phyloP scores from a whole-genome alignment of 441 rosid genomes.

The Jatropha multifida region DNA sequence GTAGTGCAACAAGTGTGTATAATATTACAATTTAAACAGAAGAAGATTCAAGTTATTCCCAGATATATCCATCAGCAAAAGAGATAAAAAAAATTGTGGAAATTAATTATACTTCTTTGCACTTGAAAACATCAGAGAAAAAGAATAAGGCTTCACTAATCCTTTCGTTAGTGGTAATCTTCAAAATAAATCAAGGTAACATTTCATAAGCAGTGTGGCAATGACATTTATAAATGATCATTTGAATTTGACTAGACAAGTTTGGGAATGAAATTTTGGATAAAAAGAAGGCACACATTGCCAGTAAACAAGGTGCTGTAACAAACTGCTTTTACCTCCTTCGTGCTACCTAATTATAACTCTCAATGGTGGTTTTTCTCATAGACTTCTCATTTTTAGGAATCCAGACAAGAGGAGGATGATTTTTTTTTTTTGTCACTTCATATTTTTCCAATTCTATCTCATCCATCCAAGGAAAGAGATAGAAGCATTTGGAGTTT shows the following conservation, averaged over 20 bases:
- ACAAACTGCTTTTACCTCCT: not conserved
- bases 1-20: constrained; percentile 16
- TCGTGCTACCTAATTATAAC: not conserved
- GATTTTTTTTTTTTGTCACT: no score
- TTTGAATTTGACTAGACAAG: not conserved
- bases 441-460: no score
- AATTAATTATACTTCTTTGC: not conserved
- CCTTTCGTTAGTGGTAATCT: not conserved
- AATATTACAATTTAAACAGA: not conserved
- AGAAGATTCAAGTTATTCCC: constrained; percentile 16
- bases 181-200: not conserved
- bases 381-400: not conserved
- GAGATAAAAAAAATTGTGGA: not conserved
- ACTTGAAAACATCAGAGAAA: not conserved
- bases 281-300: not conserved
- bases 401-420: no score
- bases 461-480: no score
- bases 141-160: not conserved
- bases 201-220: not conserved
- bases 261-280: not conserved
- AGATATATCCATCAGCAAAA: not conserved
- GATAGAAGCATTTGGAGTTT: no score
- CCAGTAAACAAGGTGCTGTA: not conserved
- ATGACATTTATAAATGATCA: not conserved
- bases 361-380: not conserved